phyloP scores from a whole-genome alignment of 768 basidiomycete genomes.

The Saitozyma sp. region DNA sequence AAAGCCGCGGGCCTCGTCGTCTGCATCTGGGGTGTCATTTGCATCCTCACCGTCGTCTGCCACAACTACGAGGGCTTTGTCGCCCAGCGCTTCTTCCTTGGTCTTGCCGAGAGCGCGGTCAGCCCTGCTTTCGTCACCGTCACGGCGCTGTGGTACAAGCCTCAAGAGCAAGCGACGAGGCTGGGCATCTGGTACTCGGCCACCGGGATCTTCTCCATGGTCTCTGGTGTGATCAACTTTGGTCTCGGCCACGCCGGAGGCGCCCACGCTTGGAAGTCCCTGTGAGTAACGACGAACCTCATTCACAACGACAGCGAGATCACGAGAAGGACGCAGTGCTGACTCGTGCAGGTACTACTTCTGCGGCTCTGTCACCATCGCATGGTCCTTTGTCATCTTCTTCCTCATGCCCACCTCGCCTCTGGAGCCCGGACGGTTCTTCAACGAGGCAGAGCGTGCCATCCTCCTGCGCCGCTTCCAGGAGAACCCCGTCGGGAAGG shows the following conservation, averaged over 20 bases:
- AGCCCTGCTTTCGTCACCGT: conserved; percentile 53
- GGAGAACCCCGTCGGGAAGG: conserved; percentile 34
- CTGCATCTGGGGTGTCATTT: conserved; percentile 41
- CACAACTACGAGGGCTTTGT: conserved; percentile 38
- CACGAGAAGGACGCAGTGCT: not conserved
- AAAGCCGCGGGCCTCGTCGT: conserved; percentile 23
- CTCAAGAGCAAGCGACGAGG: conserved; percentile 49
- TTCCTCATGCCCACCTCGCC: conserved; percentile 51
- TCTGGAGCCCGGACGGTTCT: conserved; percentile 40
- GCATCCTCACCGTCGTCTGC: conserved; percentile 39
- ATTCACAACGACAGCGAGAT: not conserved
- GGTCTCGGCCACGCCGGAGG: conserved; percentile 46
- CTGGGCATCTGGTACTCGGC: conserved; percentile 53
- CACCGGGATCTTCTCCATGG: conserved; percentile 53
- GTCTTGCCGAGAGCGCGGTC: conserved; percentile 48
- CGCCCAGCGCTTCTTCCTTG: conserved; percentile 49
- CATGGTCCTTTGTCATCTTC: conserved; percentile 48
- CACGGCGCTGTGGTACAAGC: conserved; percentile 53
- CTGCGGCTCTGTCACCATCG: conserved; percentile 50
- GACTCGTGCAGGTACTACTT: conserved; percentile 35
- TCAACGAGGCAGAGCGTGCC: conserved; percentile 41
- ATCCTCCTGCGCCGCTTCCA: conserved; percentile 38
- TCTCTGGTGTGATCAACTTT: conserved; percentile 53
- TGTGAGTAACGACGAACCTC: conserved; percentile 17
- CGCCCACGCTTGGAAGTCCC: conserved; percentile 48